Percentiles rank a stretch among this genome's conserved stretches.
These are phyloP conservation scores for Penicillium salamii DNA, from an alignment of 495 filamentous ascomycete genomes.

Conservation along the genomic window DNA sequence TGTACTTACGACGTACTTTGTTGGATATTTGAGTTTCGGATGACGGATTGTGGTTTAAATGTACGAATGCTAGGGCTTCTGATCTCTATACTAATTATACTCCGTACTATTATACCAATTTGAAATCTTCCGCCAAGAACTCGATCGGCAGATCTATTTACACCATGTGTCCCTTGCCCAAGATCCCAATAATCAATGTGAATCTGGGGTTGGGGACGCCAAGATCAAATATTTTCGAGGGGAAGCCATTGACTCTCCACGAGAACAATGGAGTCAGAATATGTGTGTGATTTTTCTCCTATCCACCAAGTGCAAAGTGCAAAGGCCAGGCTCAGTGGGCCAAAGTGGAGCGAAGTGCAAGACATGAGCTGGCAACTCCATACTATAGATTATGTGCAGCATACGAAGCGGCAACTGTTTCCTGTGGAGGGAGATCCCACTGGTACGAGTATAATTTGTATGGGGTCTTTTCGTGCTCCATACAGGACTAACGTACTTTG, in stretches of 20 bases:
- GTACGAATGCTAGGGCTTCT: neutral
- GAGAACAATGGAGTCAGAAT: neutral
- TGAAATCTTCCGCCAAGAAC: no score
- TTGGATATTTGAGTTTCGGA: slow-evolving; percentile 1
- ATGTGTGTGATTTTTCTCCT: neutral
- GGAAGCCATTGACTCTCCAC: no score
- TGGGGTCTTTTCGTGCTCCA: no score
- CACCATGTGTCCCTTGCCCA: neutral
- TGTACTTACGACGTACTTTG: no score
- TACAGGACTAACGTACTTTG: no score
- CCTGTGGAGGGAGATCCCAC: no score
- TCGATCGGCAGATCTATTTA: neutral
- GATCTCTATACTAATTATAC: no score
- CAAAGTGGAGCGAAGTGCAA: neutral
- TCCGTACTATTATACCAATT: no score
- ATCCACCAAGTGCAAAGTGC: neutral
- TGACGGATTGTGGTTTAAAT: neutral
- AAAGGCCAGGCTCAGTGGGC: neutral
- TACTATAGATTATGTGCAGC: neutral
- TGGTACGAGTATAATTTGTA: no score
- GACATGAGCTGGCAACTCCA: neutral
- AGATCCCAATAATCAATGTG: neutral
- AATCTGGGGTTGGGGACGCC: neutral
- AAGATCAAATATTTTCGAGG: no score
- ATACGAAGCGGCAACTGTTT: neutral